A percentile compares a stretch with the other conserved stretches of the same genome.
Evolutionary conservation across 192 early-diverging fungal genomes (phyloP).

Genomic region (Coemansia sp.): DNA sequence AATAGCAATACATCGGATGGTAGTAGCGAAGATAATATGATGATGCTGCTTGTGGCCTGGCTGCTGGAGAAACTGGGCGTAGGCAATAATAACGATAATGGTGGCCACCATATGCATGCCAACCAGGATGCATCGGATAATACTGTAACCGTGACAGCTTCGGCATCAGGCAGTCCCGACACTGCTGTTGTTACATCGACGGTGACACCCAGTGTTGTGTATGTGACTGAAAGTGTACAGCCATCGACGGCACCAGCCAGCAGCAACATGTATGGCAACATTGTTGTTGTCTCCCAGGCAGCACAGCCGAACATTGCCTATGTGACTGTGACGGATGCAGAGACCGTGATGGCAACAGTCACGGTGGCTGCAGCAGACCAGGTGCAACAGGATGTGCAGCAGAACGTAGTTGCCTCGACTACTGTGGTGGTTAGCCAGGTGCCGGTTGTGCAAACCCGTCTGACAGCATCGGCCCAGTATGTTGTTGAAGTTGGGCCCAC

Average conservation of each 20-base stretch:
- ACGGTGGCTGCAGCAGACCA: background rate
- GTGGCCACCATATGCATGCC: background rate
- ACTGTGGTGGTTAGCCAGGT: slow-evolving; percentile 3
- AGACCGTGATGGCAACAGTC: background rate
- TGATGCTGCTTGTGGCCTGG: background rate
- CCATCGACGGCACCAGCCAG: background rate
- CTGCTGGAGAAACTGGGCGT: background rate
- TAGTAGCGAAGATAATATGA: background rate
- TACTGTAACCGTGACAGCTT: slow-evolving; percentile 3
- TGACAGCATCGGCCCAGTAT: slow-evolving; percentile 14
- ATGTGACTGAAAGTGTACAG: background rate
- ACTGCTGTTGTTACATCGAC: too few species aligned
- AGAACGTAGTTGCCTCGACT: background rate
- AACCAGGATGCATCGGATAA: background rate
- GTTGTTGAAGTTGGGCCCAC: slow-evolving; percentile 18
- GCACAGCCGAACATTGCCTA: too few species aligned
- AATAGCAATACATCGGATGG: background rate
- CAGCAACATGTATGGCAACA: background rate
- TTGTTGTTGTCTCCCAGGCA: background rate
- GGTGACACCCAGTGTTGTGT: background rate
- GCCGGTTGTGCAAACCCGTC: slow-evolving; percentile 11
- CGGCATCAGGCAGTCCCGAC: background rate
- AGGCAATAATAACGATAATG: background rate
- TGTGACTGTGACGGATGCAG: slow-evolving; percentile 1
- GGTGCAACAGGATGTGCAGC: background rate